Evolutionary conservation across 345 rosid species (phyloP).

Genomic region (Arabidopsis arenosa): DNA sequence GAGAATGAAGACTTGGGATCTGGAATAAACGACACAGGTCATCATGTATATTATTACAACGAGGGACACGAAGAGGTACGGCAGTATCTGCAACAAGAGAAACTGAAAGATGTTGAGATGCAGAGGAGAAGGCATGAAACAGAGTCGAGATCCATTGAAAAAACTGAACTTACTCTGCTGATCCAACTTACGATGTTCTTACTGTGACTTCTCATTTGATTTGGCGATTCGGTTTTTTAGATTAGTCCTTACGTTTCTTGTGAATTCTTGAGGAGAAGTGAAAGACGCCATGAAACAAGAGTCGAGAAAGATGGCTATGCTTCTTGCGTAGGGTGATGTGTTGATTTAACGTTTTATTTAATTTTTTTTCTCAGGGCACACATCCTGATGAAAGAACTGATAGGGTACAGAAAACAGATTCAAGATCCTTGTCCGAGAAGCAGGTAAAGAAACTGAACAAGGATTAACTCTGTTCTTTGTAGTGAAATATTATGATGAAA

Average conservation of each 20-base stretch:
- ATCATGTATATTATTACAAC: no score
- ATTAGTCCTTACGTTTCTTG: background rate
- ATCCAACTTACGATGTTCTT: background rate
- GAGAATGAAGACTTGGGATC: background rate
- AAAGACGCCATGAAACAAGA: background rate
- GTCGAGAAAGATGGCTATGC: background rate
- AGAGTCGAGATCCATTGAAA: background rate
- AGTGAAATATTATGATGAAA: background rate
- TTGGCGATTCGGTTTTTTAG: background rate
- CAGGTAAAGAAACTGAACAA: slow-evolving; percentile 9
- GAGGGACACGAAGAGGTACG: no score
- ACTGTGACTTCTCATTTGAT: background rate
- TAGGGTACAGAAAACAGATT: background rate
- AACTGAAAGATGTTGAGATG: background rate
- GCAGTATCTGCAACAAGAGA: no score
- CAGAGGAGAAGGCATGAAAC: background rate
- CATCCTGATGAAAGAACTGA: background rate
- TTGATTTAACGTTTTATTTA: background rate
- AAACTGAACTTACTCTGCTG: background rate
- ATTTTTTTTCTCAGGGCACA: slow-evolving; percentile 1
- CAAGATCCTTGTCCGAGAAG: background rate
- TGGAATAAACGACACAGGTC: background rate
- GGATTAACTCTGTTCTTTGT: background rate
- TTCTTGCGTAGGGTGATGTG: background rate
- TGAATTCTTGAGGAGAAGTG: background rate